phyloP scores from a whole-genome alignment of 441 rosid genomes.

The Mallotus repandus region DNA sequence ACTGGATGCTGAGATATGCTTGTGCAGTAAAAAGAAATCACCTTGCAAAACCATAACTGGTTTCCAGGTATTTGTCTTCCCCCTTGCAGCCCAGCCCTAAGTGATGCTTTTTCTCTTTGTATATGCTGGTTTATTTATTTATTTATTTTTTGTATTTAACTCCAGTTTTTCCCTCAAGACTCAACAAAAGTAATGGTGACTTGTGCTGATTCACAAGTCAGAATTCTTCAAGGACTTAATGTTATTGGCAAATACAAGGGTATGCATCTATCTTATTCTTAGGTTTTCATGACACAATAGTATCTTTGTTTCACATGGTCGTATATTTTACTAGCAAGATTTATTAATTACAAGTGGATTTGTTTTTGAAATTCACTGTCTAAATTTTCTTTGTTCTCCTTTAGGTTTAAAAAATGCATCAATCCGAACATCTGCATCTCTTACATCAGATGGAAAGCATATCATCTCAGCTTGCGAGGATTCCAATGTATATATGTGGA shows the following conservation, averaged over 20 bases:
- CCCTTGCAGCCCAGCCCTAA: not conserved
- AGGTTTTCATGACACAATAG: not conserved
- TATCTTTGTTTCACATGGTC: not conserved
- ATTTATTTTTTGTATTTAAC: slow-evolving; percentile 7
- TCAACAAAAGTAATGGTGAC: slow-evolving; percentile 79
- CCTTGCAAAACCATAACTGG: slow-evolving; percentile 73
- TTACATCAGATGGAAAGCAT: slow-evolving; percentile 81
- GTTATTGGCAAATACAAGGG: slow-evolving; percentile 79
- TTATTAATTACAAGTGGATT: not conserved
- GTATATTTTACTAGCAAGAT: not conserved
- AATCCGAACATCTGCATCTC: slow-evolving; percentile 63
- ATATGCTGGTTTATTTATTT: slow-evolving; percentile 10
- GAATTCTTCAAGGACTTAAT: slow-evolving; percentile 67
- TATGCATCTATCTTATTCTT: slow-evolving; percentile 26
- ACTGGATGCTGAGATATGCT: slow-evolving; percentile 64
- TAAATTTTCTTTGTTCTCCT: slow-evolving; percentile 10
- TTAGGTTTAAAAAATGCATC: slow-evolving; percentile 55
- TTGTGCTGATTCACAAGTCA: slow-evolving; percentile 84
- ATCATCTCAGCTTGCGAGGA: slow-evolving; percentile 89
- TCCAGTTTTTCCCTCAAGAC: slow-evolving; percentile 66
- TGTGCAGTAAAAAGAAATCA: slow-evolving; percentile 67
- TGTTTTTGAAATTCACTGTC: not conserved
- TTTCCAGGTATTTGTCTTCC: slow-evolving; percentile 55
- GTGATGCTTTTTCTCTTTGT: slow-evolving; percentile 9
- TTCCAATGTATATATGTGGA: slow-evolving; percentile 81